These are phyloP conservation scores for Capsicum rhomboideum DNA, from an alignment of 257 asterid species.

Conservation along the genomic window DNA sequence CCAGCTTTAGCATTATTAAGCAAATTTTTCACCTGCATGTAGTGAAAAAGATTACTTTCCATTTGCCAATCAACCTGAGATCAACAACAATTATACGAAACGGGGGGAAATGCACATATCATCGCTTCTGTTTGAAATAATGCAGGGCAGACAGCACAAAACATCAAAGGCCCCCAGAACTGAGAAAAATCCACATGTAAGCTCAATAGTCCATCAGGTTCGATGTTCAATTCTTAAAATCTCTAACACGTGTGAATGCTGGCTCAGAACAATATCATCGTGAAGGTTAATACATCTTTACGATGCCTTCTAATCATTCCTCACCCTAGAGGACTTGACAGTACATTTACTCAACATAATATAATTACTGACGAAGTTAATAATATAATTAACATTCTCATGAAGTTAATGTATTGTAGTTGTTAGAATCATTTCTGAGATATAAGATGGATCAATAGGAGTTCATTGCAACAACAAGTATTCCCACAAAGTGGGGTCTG, in stretches of 20 bases:
- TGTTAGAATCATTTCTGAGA: background rate
- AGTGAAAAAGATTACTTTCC: background rate
- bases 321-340: background rate
- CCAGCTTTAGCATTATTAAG: constrained; percentile 74
- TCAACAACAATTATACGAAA: background rate
- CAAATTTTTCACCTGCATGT: constrained; percentile 73
- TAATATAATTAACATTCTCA: background rate
- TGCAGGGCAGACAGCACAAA: background rate
- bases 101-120: background rate
- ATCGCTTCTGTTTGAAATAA: background rate
- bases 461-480: no score
- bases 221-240: background rate
- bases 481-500: no score
- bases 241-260: background rate
- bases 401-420: background rate
- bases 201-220: background rate
- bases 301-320: background rate
- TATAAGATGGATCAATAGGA: background rate
- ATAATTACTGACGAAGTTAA: no score
- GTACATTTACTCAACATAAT: background rate
- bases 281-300: background rate
- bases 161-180: background rate
- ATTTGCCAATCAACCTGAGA: background rate
- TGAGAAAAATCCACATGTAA: background rate
- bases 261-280: background rate